These are phyloP conservation scores for Sugiyamaella japonica DNA, from an alignment of 1,139 yeast species.

Conservation along the genomic window DNA sequence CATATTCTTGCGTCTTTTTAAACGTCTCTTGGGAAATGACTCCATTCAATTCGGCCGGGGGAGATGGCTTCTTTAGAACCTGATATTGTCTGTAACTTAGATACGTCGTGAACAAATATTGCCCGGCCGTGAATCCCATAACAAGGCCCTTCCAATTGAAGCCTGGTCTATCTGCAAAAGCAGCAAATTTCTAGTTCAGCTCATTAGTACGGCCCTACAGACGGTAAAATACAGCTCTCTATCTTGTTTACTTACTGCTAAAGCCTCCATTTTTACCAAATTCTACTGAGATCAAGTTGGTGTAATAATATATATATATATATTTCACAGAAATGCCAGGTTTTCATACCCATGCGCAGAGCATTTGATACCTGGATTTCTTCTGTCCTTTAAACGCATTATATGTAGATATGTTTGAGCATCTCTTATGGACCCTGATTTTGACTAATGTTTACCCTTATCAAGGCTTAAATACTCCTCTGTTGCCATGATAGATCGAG, in stretches of 20 bases:
- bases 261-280: slow-evolving; percentile 19
- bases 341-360: too few relatives aligned
- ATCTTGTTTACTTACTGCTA: slow-evolving; percentile 18
- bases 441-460: background rate
- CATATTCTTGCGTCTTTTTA: slow-evolving; percentile 73
- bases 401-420: background rate
- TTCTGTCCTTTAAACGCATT: background rate
- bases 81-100: slow-evolving; percentile 75
- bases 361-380: too few relatives aligned
- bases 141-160: slow-evolving; percentile 79
- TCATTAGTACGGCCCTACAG: background rate
- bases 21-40: slow-evolving; percentile 66
- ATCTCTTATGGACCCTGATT: too few relatives aligned
- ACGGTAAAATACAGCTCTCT: background rate
- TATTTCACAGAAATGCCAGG: background rate
- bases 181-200: slow-evolving; percentile 33
- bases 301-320: background rate
- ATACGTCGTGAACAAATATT: slow-evolving; percentile 72
- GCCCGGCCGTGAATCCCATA: slow-evolving; percentile 72
- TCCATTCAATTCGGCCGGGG: slow-evolving; percentile 64
- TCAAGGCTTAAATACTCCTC: background rate
- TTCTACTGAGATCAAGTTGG: background rate
- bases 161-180: slow-evolving; percentile 53
- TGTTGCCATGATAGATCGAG: background rate
- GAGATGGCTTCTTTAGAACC: slow-evolving; percentile 55